Percentiles rank a stretch among this genome's conserved stretches.
phyloP scores from a whole-genome alignment of 176 grass and related monocot species.

The Poa pratensis region DNA sequence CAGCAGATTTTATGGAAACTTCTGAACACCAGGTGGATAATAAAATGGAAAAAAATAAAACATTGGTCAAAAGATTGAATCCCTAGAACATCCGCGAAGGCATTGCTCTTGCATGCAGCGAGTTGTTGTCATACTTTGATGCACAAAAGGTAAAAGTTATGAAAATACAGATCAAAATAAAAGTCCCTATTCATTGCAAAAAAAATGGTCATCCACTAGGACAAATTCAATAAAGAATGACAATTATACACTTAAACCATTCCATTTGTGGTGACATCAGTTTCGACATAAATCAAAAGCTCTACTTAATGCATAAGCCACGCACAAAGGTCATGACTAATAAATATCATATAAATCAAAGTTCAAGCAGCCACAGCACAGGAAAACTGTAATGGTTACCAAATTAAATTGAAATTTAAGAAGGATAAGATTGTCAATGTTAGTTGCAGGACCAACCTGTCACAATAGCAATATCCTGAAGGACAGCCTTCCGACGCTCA shows the following conservation, averaged over 20 bases:
- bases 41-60: not conserved
- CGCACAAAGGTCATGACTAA: not conserved
- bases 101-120: not conserved
- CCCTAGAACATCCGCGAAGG: not conserved
- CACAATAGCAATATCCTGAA: conserved; percentile 80
- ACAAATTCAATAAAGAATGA: conserved; percentile 27
- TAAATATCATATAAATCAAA: conserved; percentile 11
- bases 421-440: not conserved
- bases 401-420: conserved; percentile 2
- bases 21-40: not conserved
- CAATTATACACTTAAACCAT: not conserved
- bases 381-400: not conserved
- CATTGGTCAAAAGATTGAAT: not conserved
- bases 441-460: conserved; percentile 48
- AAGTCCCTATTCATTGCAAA: not conserved
- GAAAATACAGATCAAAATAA: conserved; percentile 3
- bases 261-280: not conserved
- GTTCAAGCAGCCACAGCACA: not conserved
- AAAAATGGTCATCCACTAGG: not conserved
- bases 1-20: too few species aligned
- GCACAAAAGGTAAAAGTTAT: conserved; percentile 5
- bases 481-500: conserved; percentile 68
- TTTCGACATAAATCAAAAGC: not conserved
- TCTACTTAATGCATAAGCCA: not conserved
- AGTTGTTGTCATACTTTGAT: conserved; percentile 7